A percentile compares a stretch with the other conserved stretches of the same genome.
Evolutionary conservation across 2,329 filamentous ascomycete genomes (phyloP).

Genomic region (Chaetothyriales sp.): DNA sequence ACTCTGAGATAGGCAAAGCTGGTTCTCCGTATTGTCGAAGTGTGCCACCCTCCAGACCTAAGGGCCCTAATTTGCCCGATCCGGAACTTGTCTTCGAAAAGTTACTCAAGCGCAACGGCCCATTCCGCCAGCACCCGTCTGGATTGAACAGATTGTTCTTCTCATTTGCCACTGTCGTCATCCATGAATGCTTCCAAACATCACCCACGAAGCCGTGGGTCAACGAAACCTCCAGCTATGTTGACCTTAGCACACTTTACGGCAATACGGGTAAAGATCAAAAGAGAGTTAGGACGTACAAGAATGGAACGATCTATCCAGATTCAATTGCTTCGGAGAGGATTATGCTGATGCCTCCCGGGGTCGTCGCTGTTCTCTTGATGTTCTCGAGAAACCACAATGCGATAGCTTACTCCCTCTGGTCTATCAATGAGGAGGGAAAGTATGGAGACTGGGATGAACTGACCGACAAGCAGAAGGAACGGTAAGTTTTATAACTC

Average conservation of each 20-base stretch:
- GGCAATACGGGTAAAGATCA: slow-evolving; percentile 33
- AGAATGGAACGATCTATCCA: slow-evolving; percentile 30
- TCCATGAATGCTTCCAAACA: slow-evolving; percentile 37
- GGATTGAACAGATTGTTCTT: slow-evolving; percentile 35
- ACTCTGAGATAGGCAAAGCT: slow-evolving; percentile 40
- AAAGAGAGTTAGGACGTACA: slow-evolving; percentile 30
- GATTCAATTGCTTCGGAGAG: slow-evolving; percentile 33
- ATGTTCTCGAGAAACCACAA: slow-evolving; percentile 37
- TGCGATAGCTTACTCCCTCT: slow-evolving; percentile 27
- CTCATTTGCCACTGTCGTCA: slow-evolving; percentile 36
- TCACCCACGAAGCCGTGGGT: slow-evolving; percentile 28
- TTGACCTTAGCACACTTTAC: slow-evolving; percentile 36
- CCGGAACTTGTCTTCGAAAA: slow-evolving; percentile 36
- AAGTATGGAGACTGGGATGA: slow-evolving; percentile 31
- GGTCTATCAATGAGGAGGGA: slow-evolving; percentile 32
- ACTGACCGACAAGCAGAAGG: slow-evolving; percentile 25
- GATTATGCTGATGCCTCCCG: slow-evolving; percentile 37
- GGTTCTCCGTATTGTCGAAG: slow-evolving; percentile 34
- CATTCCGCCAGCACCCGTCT: slow-evolving; percentile 32
- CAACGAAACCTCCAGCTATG: slow-evolving; percentile 35
- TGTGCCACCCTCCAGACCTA: slow-evolving; percentile 34
- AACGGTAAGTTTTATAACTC: slow-evolving; percentile 22
- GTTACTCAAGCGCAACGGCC: slow-evolving; percentile 29
- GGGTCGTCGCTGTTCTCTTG: slow-evolving; percentile 29
- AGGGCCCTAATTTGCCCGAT: slow-evolving; percentile 38